Percentiles rank a stretch among this genome's conserved stretches.
These are phyloP conservation scores for Meyerozyma carpophila DNA, from an alignment of 1,139 yeast genomes.

Conservation along the genomic window DNA sequence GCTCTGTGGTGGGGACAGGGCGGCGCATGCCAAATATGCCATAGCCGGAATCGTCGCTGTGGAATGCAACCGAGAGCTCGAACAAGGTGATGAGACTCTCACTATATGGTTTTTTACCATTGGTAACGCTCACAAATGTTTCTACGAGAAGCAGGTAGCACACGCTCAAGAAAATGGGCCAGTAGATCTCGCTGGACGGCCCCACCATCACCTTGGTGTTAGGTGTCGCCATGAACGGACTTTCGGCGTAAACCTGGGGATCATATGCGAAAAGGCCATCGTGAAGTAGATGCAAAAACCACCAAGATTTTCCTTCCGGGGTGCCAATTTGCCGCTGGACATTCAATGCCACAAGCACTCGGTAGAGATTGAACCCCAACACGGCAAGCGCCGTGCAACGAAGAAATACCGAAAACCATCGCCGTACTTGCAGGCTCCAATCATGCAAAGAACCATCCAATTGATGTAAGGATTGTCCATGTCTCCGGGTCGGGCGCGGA, in stretches of 20 bases:
- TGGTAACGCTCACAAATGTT: conserved; percentile 58
- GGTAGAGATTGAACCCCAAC: conserved; percentile 26
- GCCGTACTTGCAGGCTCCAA: neutral
- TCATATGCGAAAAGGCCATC: conserved; percentile 30
- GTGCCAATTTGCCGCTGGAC: conserved; percentile 17
- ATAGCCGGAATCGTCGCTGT: conserved; percentile 53
- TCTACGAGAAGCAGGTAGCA: conserved; percentile 68
- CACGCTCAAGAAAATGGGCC: conserved; percentile 58
- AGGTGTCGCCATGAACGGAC: conserved; percentile 31
- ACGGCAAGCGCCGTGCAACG: conserved; percentile 21
- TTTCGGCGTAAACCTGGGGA: conserved; percentile 17
- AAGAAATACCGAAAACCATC: neutral
- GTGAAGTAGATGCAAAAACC: conserved; percentile 12
- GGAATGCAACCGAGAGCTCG: conserved; percentile 71
- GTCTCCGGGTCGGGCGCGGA: neutral
- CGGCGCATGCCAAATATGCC: conserved; percentile 23
- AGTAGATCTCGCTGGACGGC: conserved; percentile 52
- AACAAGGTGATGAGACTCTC: conserved; percentile 70
- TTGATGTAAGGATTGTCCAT: neutral
- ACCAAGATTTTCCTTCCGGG: conserved; percentile 11
- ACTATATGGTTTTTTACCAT: conserved; percentile 53
- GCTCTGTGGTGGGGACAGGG: conserved; percentile 37
- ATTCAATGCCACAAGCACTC: conserved; percentile 36
- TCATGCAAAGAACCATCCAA: conserved; percentile 4
- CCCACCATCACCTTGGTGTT: conserved; percentile 33